Base-by-base conservation (phyloP, 1,139 yeast genomes). In the Saccharomycopsis crataegensis region DNA sequence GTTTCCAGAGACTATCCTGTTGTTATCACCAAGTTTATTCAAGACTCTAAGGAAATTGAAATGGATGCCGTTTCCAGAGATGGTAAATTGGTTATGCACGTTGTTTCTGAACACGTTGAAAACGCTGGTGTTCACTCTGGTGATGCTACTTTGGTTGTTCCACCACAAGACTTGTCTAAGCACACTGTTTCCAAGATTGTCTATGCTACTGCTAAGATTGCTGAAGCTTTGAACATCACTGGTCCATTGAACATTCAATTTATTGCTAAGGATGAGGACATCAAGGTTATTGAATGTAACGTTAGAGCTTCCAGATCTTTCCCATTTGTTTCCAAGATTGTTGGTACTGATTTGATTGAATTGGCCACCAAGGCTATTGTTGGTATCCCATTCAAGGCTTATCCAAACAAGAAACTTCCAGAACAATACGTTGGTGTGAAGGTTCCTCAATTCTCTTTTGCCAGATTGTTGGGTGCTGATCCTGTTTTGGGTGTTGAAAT, bases 81-180 rank as follows among this genome's bases (percentile, higher is more conserved):
- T 66, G 99, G 99, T 72, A 82, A 90, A 70, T 77, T 93, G 75
- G 80, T 93, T 62, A 89, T 93, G 93, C 99, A 93, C 69, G 98
- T 90, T 69, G 96, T 93, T 58, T 90, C 97, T 56, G 99, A 94
- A 73, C 99, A 93, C 70, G 98, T 93, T 65, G 99, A 93, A 73
- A 93, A 93, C 67, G 99, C 99, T 34, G 99, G 99, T 80, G 97
- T 93, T 55, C 99, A 93, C 73, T 93, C 99, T 57, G 99, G 99
- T 78, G 99, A 93, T 72, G 99, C 99, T 59, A 93, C 99, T 50
- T 77, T 93, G 67, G 86, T 93, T 70, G 96, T 93, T 58, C 99
- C 99, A 57, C 97, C 98, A 48, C 98, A 91, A 74, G 96, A 89
- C 70, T 79, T 93, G 66, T 94, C 86, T 60, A 89, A 91, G 59